These are phyloP conservation scores for Sclerotiophoma versabilis DNA, from an alignment of 2,329 filamentous ascomycete genomes.

Conservation along the genomic window DNA sequence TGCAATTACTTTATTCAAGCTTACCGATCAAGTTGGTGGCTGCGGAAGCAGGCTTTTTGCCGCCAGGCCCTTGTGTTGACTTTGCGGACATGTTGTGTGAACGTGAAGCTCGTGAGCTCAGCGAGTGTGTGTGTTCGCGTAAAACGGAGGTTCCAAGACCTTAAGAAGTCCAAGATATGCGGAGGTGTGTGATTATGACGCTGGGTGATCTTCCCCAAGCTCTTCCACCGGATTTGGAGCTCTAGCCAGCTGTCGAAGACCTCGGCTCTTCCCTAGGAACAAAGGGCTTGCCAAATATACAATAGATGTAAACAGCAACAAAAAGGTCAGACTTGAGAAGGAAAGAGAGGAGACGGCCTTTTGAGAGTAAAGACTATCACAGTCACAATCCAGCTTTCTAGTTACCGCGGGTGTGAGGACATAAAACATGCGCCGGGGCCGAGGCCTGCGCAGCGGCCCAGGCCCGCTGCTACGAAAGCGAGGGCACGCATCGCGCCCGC, in stretches of 20 bases:
- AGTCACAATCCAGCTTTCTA: conserved; percentile 33
- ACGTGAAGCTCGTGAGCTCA: conserved; percentile 11
- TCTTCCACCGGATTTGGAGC: conserved; percentile 22
- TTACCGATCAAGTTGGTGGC: conserved; percentile 91
- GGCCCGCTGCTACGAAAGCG: conserved; percentile 17
- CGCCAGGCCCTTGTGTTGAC: conserved; percentile 61
- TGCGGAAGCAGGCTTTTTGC: conserved; percentile 81
- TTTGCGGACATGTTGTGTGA: conserved; percentile 64
- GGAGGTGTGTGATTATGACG: conserved; percentile 21
- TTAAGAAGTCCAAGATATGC: neutral
- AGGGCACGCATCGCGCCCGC: conserved; percentile 31
- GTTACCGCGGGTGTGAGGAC: conserved; percentile 45
- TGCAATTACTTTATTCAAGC: conserved; percentile 30
- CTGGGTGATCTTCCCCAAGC: conserved; percentile 15
- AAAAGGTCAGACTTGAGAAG: conserved; percentile 1
- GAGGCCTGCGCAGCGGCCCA: conserved; percentile 36
- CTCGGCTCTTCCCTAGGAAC: conserved; percentile 26
- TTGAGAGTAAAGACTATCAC: conserved; percentile 24
- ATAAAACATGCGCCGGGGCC: conserved; percentile 39
- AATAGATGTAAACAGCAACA: conserved; percentile 10
- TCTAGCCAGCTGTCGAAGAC: conserved; percentile 25
- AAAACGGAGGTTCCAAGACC: neutral
- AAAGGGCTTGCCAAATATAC: conserved; percentile 24
- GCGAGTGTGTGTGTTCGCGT: neutral
- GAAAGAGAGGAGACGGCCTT: conserved; percentile 12